Percentiles rank a stretch among this genome's conserved stretches.
These are phyloP conservation scores for Chamaecyparis obtusa DNA, from an alignment of 75 land plant species.

Conservation along the genomic window DNA sequence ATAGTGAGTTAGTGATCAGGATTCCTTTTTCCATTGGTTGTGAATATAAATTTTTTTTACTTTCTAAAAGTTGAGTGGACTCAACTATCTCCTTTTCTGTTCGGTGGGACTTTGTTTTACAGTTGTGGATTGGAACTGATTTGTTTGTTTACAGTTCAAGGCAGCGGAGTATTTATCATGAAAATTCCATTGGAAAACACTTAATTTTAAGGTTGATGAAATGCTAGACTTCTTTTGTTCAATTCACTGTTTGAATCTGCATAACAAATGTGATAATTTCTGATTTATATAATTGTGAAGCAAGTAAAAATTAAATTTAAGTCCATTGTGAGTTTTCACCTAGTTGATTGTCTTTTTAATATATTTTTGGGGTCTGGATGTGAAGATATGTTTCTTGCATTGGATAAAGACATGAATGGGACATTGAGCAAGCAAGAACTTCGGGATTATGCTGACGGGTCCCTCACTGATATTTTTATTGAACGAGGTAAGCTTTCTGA, in stretches of 20 bases:
- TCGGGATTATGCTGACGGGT: constrained; percentile 96
- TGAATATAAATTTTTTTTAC: not conserved
- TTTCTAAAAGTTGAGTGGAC: not conserved
- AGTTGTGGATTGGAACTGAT: not conserved
- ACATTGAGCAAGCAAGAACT: constrained; percentile 99
- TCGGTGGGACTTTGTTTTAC: not conserved
- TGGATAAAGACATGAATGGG: constrained; percentile 98
- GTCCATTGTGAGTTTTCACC: not conserved
- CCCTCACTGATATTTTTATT: constrained; percentile 91
- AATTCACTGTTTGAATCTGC: not conserved
- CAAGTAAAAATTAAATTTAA: not conserved
- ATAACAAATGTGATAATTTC: not conserved
- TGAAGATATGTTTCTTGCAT: constrained; percentile 92
- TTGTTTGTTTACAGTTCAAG: not conserved
- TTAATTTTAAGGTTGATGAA: not conserved
- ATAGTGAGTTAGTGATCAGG: too few species aligned
- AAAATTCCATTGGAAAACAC: not conserved
- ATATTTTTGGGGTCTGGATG: not conserved
- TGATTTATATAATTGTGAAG: not conserved
- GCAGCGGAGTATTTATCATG: not conserved
- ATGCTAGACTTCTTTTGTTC: not conserved
- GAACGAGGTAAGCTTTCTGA: constrained; percentile 73
- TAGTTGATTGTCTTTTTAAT: not conserved
- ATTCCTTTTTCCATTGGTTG: not conserved
- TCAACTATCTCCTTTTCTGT: not conserved